These are phyloP conservation scores for Russula emetica DNA, from an alignment of 768 basidiomycete genomes.

Conservation along the genomic window DNA sequence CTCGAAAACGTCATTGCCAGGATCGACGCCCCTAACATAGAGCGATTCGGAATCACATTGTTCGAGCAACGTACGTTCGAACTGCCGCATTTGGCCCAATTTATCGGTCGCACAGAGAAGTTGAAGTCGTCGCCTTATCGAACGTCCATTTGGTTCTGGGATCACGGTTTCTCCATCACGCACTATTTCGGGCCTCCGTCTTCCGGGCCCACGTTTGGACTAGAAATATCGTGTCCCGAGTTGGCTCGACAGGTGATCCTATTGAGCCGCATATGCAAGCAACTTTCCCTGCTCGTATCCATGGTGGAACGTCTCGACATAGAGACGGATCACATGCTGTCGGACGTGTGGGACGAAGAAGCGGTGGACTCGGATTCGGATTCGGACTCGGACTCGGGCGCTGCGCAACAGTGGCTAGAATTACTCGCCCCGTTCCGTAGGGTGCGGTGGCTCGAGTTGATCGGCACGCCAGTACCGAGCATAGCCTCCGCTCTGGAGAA, in stretches of 20 bases:
- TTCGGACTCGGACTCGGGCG: background rate
- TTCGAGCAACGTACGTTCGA: conserved; percentile 8
- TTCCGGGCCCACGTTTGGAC: background rate
- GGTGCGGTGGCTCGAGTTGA: conserved; percentile 11
- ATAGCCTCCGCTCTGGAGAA: conserved; percentile 8
- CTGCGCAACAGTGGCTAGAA: conserved; percentile 8
- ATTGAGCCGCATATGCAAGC: conserved; percentile 1
- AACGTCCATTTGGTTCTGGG: conserved; percentile 15
- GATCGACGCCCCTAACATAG: conserved; percentile 12
- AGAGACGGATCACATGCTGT: background rate
- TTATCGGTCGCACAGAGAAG: conserved; percentile 6
- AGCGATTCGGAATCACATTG: conserved; percentile 5
- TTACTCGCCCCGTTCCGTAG: conserved; percentile 2
- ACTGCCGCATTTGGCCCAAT: conserved; percentile 7
- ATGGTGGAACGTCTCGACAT: conserved; percentile 10
- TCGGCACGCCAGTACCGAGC: background rate
- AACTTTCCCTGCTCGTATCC: background rate
- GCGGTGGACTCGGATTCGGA: background rate
- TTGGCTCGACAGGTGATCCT: background rate
- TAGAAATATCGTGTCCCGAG: conserved; percentile 3
- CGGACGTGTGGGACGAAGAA: background rate
- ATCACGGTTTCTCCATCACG: conserved; percentile 9
- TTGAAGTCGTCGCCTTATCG: conserved; percentile 1
- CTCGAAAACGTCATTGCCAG: conserved; percentile 13
- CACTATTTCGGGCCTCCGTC: conserved; percentile 1